Evolutionary conservation across 371 early-diverging fungal species (phyloP), one percentile per base, ranked within the genome.

Genomic region (Chytridiales sp.): DNA sequence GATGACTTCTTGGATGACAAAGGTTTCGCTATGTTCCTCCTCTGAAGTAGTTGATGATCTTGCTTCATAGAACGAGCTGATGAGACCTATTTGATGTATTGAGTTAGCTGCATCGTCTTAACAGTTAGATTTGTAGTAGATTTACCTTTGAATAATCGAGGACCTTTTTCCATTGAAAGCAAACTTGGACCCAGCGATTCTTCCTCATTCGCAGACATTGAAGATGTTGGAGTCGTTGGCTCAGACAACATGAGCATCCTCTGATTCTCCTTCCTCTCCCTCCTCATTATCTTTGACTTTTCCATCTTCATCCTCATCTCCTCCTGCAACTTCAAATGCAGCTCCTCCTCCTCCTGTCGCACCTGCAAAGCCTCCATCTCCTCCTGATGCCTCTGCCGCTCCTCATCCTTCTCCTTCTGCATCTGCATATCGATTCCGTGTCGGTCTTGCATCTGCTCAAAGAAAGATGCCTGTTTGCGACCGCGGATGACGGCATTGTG

Each of bases 361-460:
- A 43, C 47, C 26, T n/a, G 2, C 47, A 24, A 47, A 24, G 47
- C 15, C n/a, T 15, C 13, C 21, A 47, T 15, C 34, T 42, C 22
- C 26, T 49, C 47, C 21, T 42, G 43, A 21, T 27, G 31, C 9
- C 22, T 43, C 22, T 49, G 61, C 36, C 43, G 57, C 51, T 58
- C 31, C 31, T 61, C 48, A 17, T 36, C 61, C 32, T 51, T 53
- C 6, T 44, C 62, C 5, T 21, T 59, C 27, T 58, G 56, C 44
- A 22, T 36, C 21, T 15, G 34, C 59, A 9, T 47, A 46, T 38
- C 36, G 29, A 32, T 51, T 3, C 51, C 65, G 13, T 61, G 48
- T 4, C 63, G 26, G 26, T 61, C 63, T 32, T 61, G 54, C 72
- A 68, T 68, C 32, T 66, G 62, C 35, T 68, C 68, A 40, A 62